Base-by-base conservation (phyloP, 129 eudicot genomes). In the Chrysanthemum seticuspe region DNA sequence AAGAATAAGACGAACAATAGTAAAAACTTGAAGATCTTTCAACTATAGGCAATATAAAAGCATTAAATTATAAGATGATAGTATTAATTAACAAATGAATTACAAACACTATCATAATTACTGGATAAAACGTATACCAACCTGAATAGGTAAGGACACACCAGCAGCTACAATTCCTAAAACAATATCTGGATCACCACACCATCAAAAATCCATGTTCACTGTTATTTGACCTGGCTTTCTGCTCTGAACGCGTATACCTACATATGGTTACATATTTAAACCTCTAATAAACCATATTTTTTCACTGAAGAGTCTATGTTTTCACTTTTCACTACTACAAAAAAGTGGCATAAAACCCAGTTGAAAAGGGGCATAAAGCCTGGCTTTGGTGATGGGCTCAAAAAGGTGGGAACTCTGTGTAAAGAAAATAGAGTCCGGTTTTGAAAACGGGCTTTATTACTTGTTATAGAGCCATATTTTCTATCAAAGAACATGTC, bases 171-270 rank as follows among this genome's bases (percentile, higher is more conserved):
- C 89, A 50, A 94, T 89, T 62, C 87, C 98, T 74, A 94, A 77
- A 49, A 94, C 73, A 73, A 94, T 90, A 76, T 81, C 82, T 10
- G 98, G 98, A 83, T 94, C 86, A 75, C 98, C 98, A 72, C 98
- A 97, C 98, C 98, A 93, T 54, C 98, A 82, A 19, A 93, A 82
- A 86, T 94, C 98, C 70, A 94, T 87, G 70, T 94, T 97, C 98
- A 90, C 88, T 68, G 90, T 90, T 52, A 94, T 88, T 74, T 94
- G 98, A 69, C 96, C 95, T 74, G 90, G 71, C 79, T 94, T 90
- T 70, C 81, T 87, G 88, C 96, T 94, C 75, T 94, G 97, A 81
- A 94, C 87, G 47, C 97, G 97, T 53, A 94, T 94, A 62, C 98
- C 97, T 93, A 78, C 79, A 72, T 54, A 67, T 12, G 15, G 56